phyloP scores from a whole-genome alignment of 2,329 filamentous ascomycete genomes.

The Fusarium armeniacum region DNA sequence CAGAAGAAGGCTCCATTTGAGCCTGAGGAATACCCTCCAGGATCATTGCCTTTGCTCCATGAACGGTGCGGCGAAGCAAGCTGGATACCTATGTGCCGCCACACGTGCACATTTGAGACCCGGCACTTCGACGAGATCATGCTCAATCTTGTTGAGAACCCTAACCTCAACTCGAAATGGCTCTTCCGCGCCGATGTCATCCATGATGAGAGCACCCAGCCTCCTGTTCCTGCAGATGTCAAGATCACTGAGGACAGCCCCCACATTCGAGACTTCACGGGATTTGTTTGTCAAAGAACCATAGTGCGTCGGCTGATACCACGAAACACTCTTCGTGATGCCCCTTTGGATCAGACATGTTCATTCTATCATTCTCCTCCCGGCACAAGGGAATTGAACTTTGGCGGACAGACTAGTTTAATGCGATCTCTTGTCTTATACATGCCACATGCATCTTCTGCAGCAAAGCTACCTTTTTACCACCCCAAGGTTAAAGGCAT shows the following conservation, averaged over 20 bases:
- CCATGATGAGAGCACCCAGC: conserved; percentile 53
- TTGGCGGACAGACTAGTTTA: conserved; percentile 48
- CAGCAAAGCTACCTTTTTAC: conserved; percentile 83
- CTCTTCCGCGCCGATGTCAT: conserved; percentile 84
- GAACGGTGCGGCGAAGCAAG: conserved; percentile 41
- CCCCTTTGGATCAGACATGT: conserved; percentile 84
- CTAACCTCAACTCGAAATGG: conserved; percentile 83
- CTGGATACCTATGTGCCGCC: conserved; percentile 70
- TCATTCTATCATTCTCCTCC: conserved; percentile 69
- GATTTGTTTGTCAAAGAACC: conserved; percentile 66
- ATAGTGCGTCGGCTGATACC: conserved; percentile 85
- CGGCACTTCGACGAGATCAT: conserved; percentile 76
- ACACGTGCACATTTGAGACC: conserved; percentile 73
- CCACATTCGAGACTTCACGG: conserved; percentile 34
- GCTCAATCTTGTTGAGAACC: conserved; percentile 81
- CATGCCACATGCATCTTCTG: conserved; percentile 75
- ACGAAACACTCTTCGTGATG: conserved; percentile 82
- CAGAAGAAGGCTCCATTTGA: conserved; percentile 48
- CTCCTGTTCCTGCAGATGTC: conserved; percentile 4
- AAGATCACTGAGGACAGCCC: not conserved
- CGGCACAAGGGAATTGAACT: conserved; percentile 6
- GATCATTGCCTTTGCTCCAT: conserved; percentile 48
- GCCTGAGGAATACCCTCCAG: conserved; percentile 50
- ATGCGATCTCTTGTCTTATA: conserved; percentile 72
- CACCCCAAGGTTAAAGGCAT: conserved; percentile 83